Percentiles rank a stretch among this genome's conserved stretches.
phyloP scores from a whole-genome alignment of 371 early-diverging fungal species.

The Circinella umbellata region DNA sequence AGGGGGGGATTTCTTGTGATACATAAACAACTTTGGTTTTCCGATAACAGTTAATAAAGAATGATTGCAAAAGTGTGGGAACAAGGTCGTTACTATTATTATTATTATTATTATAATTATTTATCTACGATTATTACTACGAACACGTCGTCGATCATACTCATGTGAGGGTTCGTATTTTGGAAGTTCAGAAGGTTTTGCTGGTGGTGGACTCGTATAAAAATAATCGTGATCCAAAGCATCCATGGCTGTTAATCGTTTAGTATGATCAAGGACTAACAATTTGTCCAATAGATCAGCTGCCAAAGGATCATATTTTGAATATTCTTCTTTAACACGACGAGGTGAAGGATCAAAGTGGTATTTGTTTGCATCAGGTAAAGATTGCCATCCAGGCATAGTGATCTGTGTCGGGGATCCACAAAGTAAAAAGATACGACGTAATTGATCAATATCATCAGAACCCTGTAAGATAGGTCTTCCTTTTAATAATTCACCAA shows the following conservation, averaged over 20 bases:
- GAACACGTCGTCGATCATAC: slow-evolving; percentile 32
- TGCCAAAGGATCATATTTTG: slow-evolving; percentile 53
- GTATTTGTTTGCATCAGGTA: slow-evolving; percentile 65
- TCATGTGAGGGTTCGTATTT: slow-evolving; percentile 69
- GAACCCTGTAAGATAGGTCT: slow-evolving; percentile 82
- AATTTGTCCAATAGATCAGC: slow-evolving; percentile 79
- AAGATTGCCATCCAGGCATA: slow-evolving; percentile 72
- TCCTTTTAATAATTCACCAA: slow-evolving; percentile 83
- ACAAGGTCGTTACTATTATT: no score
- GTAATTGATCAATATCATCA: slow-evolving; percentile 83
- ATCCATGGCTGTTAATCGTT: slow-evolving; percentile 73
- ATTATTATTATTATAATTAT: neutral
- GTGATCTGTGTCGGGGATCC: slow-evolving; percentile 79
- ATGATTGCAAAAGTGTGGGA: no score
- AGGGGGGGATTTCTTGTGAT: no score
- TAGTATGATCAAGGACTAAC: slow-evolving; percentile 75
- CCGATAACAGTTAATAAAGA: no score
- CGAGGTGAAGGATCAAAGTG: slow-evolving; percentile 50
- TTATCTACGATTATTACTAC: slow-evolving; percentile 7
- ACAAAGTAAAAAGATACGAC: slow-evolving; percentile 79
- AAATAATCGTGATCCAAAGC: slow-evolving; percentile 82
- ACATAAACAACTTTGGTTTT: no score
- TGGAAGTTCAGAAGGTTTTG: slow-evolving; percentile 64
- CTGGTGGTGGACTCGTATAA: slow-evolving; percentile 62
- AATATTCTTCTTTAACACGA: slow-evolving; percentile 62